A percentile compares a stretch with the other conserved stretches of the same genome.
These are phyloP conservation scores for Parietaria judaica DNA, from an alignment of 306 rosid species.

Conservation along the genomic window DNA sequence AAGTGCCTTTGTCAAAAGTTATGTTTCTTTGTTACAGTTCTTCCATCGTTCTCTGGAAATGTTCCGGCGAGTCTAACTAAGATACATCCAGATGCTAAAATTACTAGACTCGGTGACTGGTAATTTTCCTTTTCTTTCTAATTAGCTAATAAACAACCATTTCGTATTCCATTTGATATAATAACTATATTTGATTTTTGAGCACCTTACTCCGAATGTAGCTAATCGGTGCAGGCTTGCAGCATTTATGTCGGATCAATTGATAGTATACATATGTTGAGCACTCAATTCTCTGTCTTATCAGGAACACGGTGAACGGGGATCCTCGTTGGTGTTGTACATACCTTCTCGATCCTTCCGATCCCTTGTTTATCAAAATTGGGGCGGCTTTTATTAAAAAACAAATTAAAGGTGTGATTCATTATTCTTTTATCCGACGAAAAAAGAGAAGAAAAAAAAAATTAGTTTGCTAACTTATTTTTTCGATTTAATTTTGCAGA, in stretches of 20 bases:
- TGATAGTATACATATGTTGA: conserved; percentile 17
- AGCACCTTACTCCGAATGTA: no score
- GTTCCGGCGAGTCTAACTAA: conserved; percentile 68
- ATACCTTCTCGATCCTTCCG: conserved; percentile 90
- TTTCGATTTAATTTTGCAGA: conserved; percentile 38
- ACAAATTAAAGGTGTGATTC: conserved; percentile 65
- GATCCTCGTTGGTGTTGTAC: conserved; percentile 88
- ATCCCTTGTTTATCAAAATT: conserved; percentile 79
- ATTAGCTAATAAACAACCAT: conserved; percentile 10
- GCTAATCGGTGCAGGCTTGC: no score
- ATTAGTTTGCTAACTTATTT: conserved; percentile 12
- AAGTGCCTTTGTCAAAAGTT: conserved; percentile 9
- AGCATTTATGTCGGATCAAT: background rate
- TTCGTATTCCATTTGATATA: conserved; percentile 2
- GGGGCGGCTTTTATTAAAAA: conserved; percentile 71
- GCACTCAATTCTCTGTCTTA: conserved; percentile 19
- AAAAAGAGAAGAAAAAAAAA: background rate
- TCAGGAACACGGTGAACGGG: conserved; percentile 72
- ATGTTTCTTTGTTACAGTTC: conserved; percentile 44
- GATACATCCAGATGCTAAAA: conserved; percentile 72
- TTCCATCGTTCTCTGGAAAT: conserved; percentile 94
- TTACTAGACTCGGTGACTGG: conserved; percentile 94
- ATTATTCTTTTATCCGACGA: background rate
- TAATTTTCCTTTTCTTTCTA: conserved; percentile 24
- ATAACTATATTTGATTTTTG: no score